Evolutionary conservation across 257 asterid species (phyloP).

Genomic region (Dorcoceras hygrometricum): DNA sequence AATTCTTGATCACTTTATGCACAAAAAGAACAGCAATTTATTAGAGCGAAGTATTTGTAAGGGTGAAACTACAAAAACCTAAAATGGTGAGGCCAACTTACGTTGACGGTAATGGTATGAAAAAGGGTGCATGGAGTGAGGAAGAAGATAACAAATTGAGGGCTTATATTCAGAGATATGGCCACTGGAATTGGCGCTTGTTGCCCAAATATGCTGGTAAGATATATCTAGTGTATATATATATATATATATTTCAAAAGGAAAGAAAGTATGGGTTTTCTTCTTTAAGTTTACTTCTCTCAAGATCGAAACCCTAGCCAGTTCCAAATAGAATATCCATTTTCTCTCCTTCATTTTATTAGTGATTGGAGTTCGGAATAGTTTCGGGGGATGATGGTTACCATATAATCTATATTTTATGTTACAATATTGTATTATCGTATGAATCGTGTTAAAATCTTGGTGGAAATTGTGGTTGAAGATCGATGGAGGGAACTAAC

Average conservation of each 20-base stretch:
- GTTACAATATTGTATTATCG: too few relatives aligned
- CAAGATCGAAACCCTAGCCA: slow-evolving; percentile 8
- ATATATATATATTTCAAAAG: not conserved
- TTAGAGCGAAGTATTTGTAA: slow-evolving; percentile 5
- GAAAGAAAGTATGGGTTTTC: not conserved
- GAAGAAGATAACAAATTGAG: slow-evolving; percentile 41
- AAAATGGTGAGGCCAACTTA: slow-evolving; percentile 38
- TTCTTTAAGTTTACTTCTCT: not conserved
- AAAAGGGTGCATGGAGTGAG: slow-evolving; percentile 46
- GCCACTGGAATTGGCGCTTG: slow-evolving; percentile 38
- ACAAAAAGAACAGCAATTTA: not conserved
- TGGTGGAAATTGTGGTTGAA: not conserved
- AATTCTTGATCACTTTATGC: not conserved
- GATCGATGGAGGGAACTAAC: not conserved
- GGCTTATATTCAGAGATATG: slow-evolving; percentile 26
- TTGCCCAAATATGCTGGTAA: slow-evolving; percentile 39
- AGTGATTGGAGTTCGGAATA: not conserved
- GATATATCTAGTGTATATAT: not conserved
- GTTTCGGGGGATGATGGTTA: not conserved
- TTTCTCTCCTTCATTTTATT: not conserved
- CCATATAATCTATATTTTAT: too few relatives aligned
- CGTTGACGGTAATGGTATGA: slow-evolving; percentile 36
- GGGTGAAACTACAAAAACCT: not conserved
- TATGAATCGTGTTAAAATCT: too few relatives aligned
- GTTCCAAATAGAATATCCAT: not conserved